Percentiles rank a stretch among this genome's conserved stretches.
phyloP scores from a whole-genome alignment of 2,329 filamentous ascomycete species.

The Fusarium subtropicale region DNA sequence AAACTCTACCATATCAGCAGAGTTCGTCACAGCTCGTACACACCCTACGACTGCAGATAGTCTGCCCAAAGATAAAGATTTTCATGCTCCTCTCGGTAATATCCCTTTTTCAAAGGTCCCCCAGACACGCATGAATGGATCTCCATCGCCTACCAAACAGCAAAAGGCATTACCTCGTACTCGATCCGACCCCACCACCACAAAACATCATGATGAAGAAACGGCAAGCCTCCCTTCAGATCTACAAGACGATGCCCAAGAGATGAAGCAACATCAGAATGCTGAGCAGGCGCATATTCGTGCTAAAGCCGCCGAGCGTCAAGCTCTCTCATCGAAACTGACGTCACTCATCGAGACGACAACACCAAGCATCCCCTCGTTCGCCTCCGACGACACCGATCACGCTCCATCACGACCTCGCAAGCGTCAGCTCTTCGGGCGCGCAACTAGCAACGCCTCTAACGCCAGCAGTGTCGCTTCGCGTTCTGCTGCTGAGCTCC shows the following conservation, averaged over 20 bases:
- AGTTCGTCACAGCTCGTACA: slow-evolving; percentile 58
- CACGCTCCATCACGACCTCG: slow-evolving; percentile 45
- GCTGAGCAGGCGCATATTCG: slow-evolving; percentile 45
- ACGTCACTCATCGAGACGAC: slow-evolving; percentile 56
- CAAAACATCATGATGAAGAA: slow-evolving; percentile 9
- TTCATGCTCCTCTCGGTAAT: slow-evolving; percentile 55
- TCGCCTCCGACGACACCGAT: slow-evolving; percentile 31
- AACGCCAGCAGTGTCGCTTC: slow-evolving; percentile 61
- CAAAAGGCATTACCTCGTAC: slow-evolving; percentile 34
- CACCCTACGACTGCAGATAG: slow-evolving; percentile 49
- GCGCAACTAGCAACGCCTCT: slow-evolving; percentile 69
- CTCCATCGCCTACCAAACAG: slow-evolving; percentile 51
- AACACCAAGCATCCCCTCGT: slow-evolving; percentile 31
- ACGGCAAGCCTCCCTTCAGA: background rate
- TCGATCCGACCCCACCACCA: slow-evolving; percentile 55
- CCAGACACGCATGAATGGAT: slow-evolving; percentile 57
- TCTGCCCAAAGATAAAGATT: slow-evolving; percentile 40
- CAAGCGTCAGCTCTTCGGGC: slow-evolving; percentile 66
- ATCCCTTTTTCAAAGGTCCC: slow-evolving; percentile 55
- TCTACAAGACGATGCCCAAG: slow-evolving; percentile 4
- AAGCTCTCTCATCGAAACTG: slow-evolving; percentile 57
- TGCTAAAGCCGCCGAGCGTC: slow-evolving; percentile 53
- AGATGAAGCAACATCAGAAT: slow-evolving; percentile 31
- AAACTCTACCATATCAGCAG: slow-evolving; percentile 50
- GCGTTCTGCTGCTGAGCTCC: slow-evolving; percentile 52